phyloP scores from a whole-genome alignment of 805 yeast genomes.

The Pichia pseudocactophila region DNA sequence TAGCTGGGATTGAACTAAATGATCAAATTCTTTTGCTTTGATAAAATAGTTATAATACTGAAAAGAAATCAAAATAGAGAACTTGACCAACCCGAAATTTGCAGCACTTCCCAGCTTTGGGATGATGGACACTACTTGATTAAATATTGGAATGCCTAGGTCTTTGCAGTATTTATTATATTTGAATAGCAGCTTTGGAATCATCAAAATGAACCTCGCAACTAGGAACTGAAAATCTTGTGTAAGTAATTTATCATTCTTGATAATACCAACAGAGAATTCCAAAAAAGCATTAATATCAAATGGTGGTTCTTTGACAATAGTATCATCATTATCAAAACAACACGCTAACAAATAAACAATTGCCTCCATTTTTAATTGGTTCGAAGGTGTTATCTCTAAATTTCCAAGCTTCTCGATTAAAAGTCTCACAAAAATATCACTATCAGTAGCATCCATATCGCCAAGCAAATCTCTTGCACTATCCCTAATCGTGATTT shows the following conservation, averaged over 20 bases:
- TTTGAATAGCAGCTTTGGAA: constrained; percentile 52
- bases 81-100: constrained; percentile 16
- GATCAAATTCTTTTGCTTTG: constrained; percentile 24
- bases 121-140: constrained; percentile 19
- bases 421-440: constrained; percentile 16
- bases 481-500: constrained; percentile 49
- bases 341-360: constrained; percentile 33
- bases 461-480: constrained; percentile 48
- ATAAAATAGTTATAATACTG: constrained; percentile 33
- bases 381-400: not conserved
- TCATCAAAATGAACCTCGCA: constrained; percentile 39
- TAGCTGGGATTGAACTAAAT: constrained; percentile 21
- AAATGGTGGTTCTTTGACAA: constrained; percentile 12
- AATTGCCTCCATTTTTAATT: constrained; percentile 32
- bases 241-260: constrained; percentile 14
- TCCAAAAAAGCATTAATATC: constrained; percentile 18
- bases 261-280: constrained; percentile 9
- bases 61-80: constrained; percentile 40
- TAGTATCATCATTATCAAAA: constrained; percentile 32
- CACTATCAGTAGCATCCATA: constrained; percentile 34
- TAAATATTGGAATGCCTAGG: constrained; percentile 21
- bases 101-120: constrained; percentile 18
- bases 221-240: constrained; percentile 30
- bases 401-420: constrained; percentile 11
- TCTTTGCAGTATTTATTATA: constrained; percentile 29